Percentiles rank a stretch among this genome's conserved stretches.
Conservation (phyloP, 805 yeast species). For the Myxozyma geophila region DNA sequence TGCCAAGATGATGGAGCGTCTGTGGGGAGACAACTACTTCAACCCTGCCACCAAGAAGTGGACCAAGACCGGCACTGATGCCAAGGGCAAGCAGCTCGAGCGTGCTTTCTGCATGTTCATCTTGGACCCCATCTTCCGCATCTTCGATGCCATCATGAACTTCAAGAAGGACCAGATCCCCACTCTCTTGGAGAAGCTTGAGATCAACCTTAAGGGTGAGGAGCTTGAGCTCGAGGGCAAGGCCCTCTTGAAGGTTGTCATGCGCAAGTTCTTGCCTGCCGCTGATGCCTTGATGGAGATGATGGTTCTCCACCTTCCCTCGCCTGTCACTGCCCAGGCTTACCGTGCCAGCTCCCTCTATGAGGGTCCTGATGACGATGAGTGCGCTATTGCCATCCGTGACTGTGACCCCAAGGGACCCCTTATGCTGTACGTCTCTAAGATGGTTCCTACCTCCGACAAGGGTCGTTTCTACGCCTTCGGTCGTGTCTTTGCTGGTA, state of each 20-base stretch:
- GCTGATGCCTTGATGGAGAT: conserved; percentile 99
- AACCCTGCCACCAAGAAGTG: conserved; percentile 99
- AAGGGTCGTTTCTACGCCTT: conserved; percentile 99
- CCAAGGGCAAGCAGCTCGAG: conserved; percentile 92
- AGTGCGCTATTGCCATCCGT: conserved; percentile 87
- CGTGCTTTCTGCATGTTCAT: conserved; percentile 99
- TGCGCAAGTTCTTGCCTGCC: conserved; percentile 99
- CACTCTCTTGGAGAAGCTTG: conserved; percentile 88
- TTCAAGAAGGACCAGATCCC: conserved; percentile 98
- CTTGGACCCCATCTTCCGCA: conserved; percentile 98
- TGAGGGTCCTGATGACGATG: conserved; percentile 96
- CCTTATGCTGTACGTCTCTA: conserved; percentile 98
- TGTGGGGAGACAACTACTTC: conserved; percentile 99
- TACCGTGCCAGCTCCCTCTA: conserved; percentile 99
- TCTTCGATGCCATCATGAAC: conserved; percentile 97
- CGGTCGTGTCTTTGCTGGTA: conserved; percentile 99
- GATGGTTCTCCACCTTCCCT: conserved; percentile 98
- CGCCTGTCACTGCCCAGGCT: conserved; percentile 98
- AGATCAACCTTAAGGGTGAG: conserved; percentile 89
- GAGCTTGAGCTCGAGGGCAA: conserved; percentile 99
- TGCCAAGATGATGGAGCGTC: conserved; percentile 96
- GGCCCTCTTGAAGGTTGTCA: conserved; percentile 96
- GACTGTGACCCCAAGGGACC: conserved; percentile 98
- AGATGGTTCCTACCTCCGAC: conserved; percentile 99
- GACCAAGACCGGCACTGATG: conserved; percentile 89